Conservation (phyloP, 169 alveolate genomes). For the Eimeria maxima region DNA sequence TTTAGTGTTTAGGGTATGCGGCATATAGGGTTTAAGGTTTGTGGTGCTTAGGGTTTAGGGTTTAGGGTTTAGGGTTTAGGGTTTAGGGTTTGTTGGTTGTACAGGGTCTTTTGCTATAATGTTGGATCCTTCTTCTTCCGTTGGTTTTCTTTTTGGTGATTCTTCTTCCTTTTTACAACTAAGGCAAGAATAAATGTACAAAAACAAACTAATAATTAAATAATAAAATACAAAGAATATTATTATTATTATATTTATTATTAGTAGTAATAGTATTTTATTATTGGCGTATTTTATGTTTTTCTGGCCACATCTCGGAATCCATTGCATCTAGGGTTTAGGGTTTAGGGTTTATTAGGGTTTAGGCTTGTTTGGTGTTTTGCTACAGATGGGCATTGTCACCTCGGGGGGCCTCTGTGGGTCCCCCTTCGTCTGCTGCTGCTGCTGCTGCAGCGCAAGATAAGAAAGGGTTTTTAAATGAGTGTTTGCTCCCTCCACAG, state of each 20-base stretch:
- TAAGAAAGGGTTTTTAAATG: background rate
- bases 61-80: conserved; percentile 18
- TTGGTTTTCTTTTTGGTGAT: too few species aligned
- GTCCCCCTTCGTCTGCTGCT: background rate
- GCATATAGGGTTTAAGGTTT: conserved; percentile 6
- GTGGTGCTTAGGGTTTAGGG: background rate
- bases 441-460: background rate
- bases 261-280: too few species aligned
- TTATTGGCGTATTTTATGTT: too few species aligned
- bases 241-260: too few species aligned
- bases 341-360: conserved; percentile 31
- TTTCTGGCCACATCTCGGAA: too few species aligned
- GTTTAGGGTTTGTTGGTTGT: background rate
- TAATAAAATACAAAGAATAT: too few species aligned
- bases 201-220: too few species aligned
- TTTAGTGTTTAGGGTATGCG: background rate
- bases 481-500: background rate
- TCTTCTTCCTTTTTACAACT: too few species aligned
- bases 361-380: background rate
- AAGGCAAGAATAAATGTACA: too few species aligned
- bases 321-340: background rate
- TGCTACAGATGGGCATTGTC: conserved; percentile 13
- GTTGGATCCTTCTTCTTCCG: too few species aligned
- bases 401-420: background rate
- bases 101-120: too few species aligned